A percentile compares a stretch with the other conserved stretches of the same genome.
phyloP scores from a whole-genome alignment of 1,284 basidiomycete species.

The Rhodotorula mucilaginosa region DNA sequence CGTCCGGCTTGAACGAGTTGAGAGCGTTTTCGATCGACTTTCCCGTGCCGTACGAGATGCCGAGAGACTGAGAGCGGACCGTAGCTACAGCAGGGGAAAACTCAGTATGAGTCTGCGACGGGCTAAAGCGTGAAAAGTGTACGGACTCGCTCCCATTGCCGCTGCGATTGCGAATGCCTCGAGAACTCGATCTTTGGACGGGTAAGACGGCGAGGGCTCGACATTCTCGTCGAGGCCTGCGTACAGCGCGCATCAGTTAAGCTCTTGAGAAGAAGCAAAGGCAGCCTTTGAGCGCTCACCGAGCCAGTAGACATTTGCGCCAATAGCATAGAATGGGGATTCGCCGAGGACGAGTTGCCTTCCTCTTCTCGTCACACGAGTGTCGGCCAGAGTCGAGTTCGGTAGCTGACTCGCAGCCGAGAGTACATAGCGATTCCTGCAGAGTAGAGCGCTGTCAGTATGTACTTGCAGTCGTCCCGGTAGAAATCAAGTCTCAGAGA shows the following conservation, averaged over 20 bases:
- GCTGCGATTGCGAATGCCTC: slow-evolving; percentile 45
- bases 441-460: too few species aligned
- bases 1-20: slow-evolving; percentile 46
- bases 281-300: slow-evolving; percentile 37
- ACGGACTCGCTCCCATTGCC: slow-evolving; percentile 49
- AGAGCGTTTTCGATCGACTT: slow-evolving; percentile 47
- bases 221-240: slow-evolving; percentile 45
- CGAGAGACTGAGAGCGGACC: slow-evolving; percentile 49
- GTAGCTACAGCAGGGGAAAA: slow-evolving; percentile 30
- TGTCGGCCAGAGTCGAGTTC: background rate
- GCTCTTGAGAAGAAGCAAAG: too few species aligned
- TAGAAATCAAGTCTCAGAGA: too few species aligned
- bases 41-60: slow-evolving; percentile 48
- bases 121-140: background rate
- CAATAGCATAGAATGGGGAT: slow-evolving; percentile 40
- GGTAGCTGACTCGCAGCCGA: slow-evolving; percentile 27
- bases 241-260: background rate
- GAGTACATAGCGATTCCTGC: slow-evolving; percentile 17
- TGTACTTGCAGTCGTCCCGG: too few species aligned
- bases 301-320: slow-evolving; percentile 50
- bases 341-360: slow-evolving; percentile 32
- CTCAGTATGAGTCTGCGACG: background rate
- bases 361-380: background rate
- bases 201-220: slow-evolving; percentile 46
- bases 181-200: slow-evolving; percentile 45